phyloP scores from a whole-genome alignment of 176 grass and related monocot species.

The Musa acuminata region DNA sequence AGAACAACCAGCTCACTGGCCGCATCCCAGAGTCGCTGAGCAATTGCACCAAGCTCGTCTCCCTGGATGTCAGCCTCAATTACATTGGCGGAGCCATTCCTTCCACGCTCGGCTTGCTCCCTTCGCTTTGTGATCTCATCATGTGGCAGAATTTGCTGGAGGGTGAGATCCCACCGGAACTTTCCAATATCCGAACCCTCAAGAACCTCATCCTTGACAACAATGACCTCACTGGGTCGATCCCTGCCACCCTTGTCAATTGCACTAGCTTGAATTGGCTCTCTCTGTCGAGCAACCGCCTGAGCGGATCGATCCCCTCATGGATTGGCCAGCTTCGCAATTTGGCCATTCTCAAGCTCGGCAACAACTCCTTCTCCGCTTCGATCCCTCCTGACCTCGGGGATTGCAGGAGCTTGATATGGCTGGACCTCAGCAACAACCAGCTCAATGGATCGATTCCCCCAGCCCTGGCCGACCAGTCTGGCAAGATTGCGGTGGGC shows the following conservation, averaged over 20 bases:
- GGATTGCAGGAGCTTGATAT: constrained; percentile 20
- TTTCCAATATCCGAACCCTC: constrained; percentile 5
- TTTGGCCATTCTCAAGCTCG: constrained; percentile 17
- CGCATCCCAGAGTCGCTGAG: constrained; percentile 12
- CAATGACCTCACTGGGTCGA: constrained; percentile 15
- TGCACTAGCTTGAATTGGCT: constrained; percentile 11
- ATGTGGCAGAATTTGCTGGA: constrained; percentile 23
- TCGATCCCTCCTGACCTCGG: constrained; percentile 17
- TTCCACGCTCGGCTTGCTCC: neutral
- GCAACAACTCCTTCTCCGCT: constrained; percentile 17
- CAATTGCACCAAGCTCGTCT: constrained; percentile 12
- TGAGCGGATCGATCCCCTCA: constrained; percentile 6
- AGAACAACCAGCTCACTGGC: constrained; percentile 16
- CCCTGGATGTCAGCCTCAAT: constrained; percentile 16
- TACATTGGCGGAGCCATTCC: constrained; percentile 17
- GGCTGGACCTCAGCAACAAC: constrained; percentile 17
- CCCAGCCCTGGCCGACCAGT: neutral
- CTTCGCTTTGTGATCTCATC: constrained; percentile 14
- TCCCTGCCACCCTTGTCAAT: neutral
- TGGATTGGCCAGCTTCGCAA: constrained; percentile 16
- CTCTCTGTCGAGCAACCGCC: constrained; percentile 11
- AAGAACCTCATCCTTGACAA: constrained; percentile 20
- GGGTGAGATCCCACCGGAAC: constrained; percentile 4
- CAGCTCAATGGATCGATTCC: constrained; percentile 15
- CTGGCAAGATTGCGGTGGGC: constrained; percentile 7